Percentiles rank a stretch among this genome's conserved stretches.
phyloP scores from a whole-genome alignment of 441 rosid genomes.

The Geranium incanum region DNA sequence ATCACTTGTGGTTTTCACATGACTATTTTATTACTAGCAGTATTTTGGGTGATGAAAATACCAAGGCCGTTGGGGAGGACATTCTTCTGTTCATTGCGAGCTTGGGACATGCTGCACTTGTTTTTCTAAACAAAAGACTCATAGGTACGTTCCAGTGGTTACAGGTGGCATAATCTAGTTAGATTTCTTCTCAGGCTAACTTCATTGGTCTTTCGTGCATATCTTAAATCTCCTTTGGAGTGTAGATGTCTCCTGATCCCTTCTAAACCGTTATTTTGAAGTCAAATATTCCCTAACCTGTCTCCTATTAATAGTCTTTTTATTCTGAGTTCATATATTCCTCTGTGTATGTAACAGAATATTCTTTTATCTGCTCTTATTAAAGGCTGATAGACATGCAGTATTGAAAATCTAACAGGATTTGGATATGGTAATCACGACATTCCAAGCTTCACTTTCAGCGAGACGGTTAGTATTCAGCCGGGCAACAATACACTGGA shows the following conservation, averaged over 20 bases:
- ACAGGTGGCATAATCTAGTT: constrained; percentile 3
- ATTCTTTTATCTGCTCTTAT: constrained; percentile 2
- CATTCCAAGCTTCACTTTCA: constrained; percentile 14
- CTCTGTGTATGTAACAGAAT: neutral
- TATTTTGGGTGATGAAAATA: constrained; percentile 22
- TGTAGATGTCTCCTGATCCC: neutral
- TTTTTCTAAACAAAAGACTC: constrained; percentile 43
- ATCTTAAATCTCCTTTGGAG: neutral
- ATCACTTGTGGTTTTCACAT: neutral
- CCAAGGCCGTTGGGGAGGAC: constrained; percentile 25
- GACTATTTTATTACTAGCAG: constrained; percentile 25
- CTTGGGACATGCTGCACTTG: constrained; percentile 58
- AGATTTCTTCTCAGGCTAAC: neutral
- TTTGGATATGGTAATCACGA: constrained; percentile 40
- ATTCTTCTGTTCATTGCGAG: constrained; percentile 33
- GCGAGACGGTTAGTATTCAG: constrained; percentile 10
- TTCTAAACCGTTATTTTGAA: neutral
- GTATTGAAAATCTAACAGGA: constrained; percentile 27
- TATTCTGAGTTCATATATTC: constrained; percentile 8
- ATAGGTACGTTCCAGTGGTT: constrained; percentile 30
- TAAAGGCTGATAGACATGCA: constrained; percentile 8
- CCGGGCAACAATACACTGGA: constrained; percentile 22
- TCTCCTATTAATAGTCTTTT: neutral
- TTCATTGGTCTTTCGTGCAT: neutral
- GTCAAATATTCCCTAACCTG: neutral